Base-by-base conservation (phyloP, 1,284 basidiomycete genomes). In the Pulchroboletus neoregius region DNA sequence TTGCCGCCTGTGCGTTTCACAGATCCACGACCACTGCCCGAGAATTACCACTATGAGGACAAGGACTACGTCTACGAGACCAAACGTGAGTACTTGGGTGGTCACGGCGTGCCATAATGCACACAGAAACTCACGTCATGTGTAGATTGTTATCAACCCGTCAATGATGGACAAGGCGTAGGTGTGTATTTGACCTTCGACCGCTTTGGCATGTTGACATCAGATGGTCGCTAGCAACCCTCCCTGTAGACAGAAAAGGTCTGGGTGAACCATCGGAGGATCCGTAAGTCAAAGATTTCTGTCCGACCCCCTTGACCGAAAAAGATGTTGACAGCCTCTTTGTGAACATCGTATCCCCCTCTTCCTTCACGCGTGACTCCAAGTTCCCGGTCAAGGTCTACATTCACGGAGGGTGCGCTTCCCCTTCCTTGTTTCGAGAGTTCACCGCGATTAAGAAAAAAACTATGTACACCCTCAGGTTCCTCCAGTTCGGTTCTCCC, bases 401-500 rank as follows among this genome's bases (percentile, higher is more conserved):
- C 63, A 81, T 88, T 31, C 86, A 89, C 50, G 87, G 86, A 62
- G 82, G 83, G 81, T 82, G 50, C 30, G 66, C 42, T 26, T 52
- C 32, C 6, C 20, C 24, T 27, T 20, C 43, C 13, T 39, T 16
- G 6, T 43, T 12, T 22, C 13, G 11, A 10, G 16, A 36, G n/a
- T 36, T 32, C 12, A 32, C 23, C 22, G 32, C 6, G 35, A 22
- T 48, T 10, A 13, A n/a, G 36, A 13, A 5, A 18, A n/a, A n/a
- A 35, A 33, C 20, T 26, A 26, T 26, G 2, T 10, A 26, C 24
- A 28, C 24, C 18, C 18, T 2, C 45, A 88, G 87, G 11, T 89
- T 87, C 59, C 72, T 90, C n/a, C 86, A 90, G 60, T 90, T 86
- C 53, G 86, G 86, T 3, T 86, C 83, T 31, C 84, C 79, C 10